These are phyloP conservation scores for Penicillium sp. DNA, from an alignment of 2,329 filamentous ascomycete genomes.

Conservation along the genomic window DNA sequence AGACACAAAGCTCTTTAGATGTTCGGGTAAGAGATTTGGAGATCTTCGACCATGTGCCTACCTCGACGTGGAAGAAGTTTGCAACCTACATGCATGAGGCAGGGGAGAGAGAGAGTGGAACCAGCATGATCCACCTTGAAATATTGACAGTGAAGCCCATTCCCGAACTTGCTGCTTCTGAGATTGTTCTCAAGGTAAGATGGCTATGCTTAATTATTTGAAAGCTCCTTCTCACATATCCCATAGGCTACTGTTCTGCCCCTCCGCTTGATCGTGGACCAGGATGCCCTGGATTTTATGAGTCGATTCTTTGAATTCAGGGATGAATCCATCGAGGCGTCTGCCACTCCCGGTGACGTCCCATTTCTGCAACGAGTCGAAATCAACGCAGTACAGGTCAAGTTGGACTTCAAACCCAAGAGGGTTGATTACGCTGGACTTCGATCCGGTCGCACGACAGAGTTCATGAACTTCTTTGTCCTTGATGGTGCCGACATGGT, in stretches of 20 bases:
- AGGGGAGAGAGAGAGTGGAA: constrained; percentile 79
- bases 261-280: constrained; percentile 87
- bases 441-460: constrained; percentile 87
- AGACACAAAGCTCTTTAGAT: constrained; percentile 85
- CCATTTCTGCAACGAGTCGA: constrained; percentile 90
- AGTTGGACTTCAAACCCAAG: constrained; percentile 96
- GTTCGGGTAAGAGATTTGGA: constrained; percentile 78
- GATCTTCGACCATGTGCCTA: constrained; percentile 89
- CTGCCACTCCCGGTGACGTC: constrained; percentile 64
- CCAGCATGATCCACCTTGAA: constrained; percentile 87
- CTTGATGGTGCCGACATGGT: constrained; percentile 85
- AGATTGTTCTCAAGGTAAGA: constrained; percentile 74
- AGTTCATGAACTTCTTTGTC: constrained; percentile 98
- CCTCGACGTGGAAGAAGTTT: constrained; percentile 98
- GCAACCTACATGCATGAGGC: constrained; percentile 87
- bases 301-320: constrained; percentile 98
- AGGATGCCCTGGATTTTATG: constrained; percentile 95
- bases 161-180: constrained; percentile 77
- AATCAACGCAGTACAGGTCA: constrained; percentile 76
- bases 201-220: constrained; percentile 1
- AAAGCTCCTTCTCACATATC: constrained; percentile 11
- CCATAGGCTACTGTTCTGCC: constrained; percentile 68
- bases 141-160: constrained; percentile 84
- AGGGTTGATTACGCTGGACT: constrained; percentile 93
- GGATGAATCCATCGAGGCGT: constrained; percentile 60